Percentiles rank a stretch among this genome's conserved stretches.
Conservation (phyloP, 1,284 basidiomycete species). For the Erythrobasidium hasegawianum region DNA sequence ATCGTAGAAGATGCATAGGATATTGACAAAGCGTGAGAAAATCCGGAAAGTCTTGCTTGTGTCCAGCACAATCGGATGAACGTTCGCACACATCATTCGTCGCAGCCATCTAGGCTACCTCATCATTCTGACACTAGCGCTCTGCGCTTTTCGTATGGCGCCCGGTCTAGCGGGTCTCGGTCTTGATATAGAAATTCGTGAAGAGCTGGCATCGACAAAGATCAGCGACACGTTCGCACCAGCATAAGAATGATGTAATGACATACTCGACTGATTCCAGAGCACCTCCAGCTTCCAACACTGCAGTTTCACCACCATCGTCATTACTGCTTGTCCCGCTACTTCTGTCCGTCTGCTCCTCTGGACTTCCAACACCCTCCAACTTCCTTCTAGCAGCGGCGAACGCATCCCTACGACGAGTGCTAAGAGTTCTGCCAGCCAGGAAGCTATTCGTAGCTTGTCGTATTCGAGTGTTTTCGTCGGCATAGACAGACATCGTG, state of each 20-base stretch:
- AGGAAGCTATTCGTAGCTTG: constrained; percentile 23
- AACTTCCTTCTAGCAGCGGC: constrained; percentile 30
- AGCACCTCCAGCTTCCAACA: neutral
- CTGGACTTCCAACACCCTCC: constrained; percentile 22
- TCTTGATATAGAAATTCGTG: neutral
- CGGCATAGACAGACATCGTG: constrained; percentile 21
- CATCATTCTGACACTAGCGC: neutral
- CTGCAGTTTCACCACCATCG: neutral
- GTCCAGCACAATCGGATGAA: no score
- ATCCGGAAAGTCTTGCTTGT: no score
- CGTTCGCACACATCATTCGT: no score
- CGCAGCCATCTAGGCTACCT: neutral
- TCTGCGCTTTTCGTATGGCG: constrained; percentile 1
- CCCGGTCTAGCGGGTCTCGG: neutral
- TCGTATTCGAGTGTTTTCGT: neutral
- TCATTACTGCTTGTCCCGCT: constrained; percentile 14
- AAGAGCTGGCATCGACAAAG: neutral
- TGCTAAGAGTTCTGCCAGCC: constrained; percentile 10
- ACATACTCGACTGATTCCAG: neutral
- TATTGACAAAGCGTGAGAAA: no score
- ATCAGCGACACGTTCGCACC: neutral
- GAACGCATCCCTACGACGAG: constrained; percentile 24
- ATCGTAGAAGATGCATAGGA: no score
- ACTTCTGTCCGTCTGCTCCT: constrained; percentile 27
- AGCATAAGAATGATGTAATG: neutral